Conservation (phyloP, 257 asterid genomes). For the Nicotiana undulata region DNA sequence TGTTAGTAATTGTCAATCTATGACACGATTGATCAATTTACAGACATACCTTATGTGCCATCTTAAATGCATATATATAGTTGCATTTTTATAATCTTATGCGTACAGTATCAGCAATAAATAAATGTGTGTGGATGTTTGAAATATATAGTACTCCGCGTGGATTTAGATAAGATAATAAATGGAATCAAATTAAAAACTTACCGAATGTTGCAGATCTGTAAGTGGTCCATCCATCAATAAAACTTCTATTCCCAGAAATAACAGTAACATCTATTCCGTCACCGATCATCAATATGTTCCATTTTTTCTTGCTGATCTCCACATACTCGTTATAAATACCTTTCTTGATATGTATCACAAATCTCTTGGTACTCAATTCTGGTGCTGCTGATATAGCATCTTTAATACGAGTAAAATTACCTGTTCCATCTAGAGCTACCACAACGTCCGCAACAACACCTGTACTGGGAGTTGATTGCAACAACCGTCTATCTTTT, state of each 20-base stretch:
- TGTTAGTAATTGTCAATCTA: not conserved
- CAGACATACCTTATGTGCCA: not conserved
- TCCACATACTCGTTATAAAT: slow-evolving; percentile 49
- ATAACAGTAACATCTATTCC: slow-evolving; percentile 53
- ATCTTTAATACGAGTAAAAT: slow-evolving; percentile 27
- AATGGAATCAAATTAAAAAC: slow-evolving; percentile 1
- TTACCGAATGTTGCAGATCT: slow-evolving; percentile 69
- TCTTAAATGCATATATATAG: not conserved
- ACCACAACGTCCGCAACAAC: slow-evolving; percentile 38
- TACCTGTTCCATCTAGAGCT: slow-evolving; percentile 55
- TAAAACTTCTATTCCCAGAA: slow-evolving; percentile 44
- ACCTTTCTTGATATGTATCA: slow-evolving; percentile 49
- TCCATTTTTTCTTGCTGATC: slow-evolving; percentile 55
- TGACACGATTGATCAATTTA: not conserved
- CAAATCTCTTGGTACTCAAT: slow-evolving; percentile 24
- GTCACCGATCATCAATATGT: slow-evolving; percentile 58
- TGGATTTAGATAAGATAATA: not conserved
- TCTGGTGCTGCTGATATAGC: slow-evolving; percentile 49
- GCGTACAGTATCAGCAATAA: not conserved
- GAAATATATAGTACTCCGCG: not conserved
- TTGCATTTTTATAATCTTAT: not conserved
- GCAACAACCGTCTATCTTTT: slow-evolving; percentile 36
- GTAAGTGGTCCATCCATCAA: slow-evolving; percentile 64
- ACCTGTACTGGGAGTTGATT: slow-evolving; percentile 5
- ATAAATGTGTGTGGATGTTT: not conserved